phyloP scores from a whole-genome alignment of 192 early-diverging fungal species.

The Borealophlyctis nickersoniae region DNA sequence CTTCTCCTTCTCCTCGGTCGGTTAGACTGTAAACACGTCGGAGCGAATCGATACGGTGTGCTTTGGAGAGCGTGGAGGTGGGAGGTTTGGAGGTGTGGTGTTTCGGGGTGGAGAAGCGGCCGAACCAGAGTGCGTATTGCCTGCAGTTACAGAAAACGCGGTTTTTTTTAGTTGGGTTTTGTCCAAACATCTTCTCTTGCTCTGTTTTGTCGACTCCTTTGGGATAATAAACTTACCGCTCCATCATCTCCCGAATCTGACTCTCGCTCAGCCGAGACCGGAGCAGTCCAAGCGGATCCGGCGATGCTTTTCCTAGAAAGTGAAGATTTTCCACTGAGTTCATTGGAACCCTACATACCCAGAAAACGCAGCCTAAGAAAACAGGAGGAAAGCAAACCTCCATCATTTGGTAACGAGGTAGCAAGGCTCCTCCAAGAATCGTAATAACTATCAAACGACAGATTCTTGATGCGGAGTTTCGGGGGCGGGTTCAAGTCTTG shows the following conservation, averaged over 20 bases:
- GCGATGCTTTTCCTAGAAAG: not conserved
- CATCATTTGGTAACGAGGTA: conserved; percentile 36
- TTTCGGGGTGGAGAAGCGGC: conserved; percentile 21
- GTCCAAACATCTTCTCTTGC: not conserved
- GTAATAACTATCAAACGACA: conserved; percentile 53
- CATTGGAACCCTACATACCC: not conserved
- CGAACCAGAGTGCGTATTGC: conserved; percentile 39
- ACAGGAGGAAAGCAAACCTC: not conserved
- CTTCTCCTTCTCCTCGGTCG: conserved; percentile 1
- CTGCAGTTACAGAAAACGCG: not conserved
- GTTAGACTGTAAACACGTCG: conserved; percentile 8
- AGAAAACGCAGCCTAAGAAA: not conserved
- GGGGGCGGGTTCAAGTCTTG: conserved; percentile 5
- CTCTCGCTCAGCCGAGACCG: conserved; percentile 19
- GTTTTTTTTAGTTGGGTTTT: not conserved
- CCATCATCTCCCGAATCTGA: conserved; percentile 35
- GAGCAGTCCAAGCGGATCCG: not conserved
- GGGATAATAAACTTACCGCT: conserved; percentile 17
- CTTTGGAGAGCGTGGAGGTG: not conserved
- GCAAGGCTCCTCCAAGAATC: conserved; percentile 43
- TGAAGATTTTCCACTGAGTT: not conserved
- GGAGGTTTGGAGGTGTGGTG: not conserved
- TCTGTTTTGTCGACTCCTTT: not conserved
- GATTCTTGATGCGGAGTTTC: conserved; percentile 21
- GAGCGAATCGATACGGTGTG: conserved; percentile 14